These are phyloP conservation scores for Hypoxylon trugodes DNA, from an alignment of 495 filamentous ascomycete species.

Conservation along the genomic window DNA sequence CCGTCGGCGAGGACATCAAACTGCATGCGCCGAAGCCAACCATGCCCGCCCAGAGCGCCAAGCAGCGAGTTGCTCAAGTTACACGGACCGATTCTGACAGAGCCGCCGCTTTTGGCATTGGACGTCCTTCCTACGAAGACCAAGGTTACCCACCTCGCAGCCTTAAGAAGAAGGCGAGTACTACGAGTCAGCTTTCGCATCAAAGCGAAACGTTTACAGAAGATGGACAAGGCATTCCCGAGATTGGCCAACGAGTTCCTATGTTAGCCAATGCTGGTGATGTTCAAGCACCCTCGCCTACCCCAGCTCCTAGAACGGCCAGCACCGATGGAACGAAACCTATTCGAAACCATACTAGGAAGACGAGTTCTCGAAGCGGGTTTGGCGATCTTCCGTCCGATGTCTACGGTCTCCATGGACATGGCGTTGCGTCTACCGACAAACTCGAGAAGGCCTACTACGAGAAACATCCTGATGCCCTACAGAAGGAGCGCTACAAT, in stretches of 20 bases:
- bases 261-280: slow-evolving; percentile 95
- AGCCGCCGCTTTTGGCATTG: slow-evolving; percentile 83
- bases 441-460: slow-evolving; percentile 89
- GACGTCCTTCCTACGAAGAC: slow-evolving; percentile 64
- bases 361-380: slow-evolving; percentile 54
- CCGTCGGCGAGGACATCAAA: slow-evolving; percentile 80
- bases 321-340: slow-evolving; percentile 65
- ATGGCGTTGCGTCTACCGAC: slow-evolving; percentile 73
- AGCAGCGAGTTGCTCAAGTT: slow-evolving; percentile 78
- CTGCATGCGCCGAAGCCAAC: slow-evolving; percentile 92
- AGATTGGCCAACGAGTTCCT: slow-evolving; percentile 88
- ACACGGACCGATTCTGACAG: slow-evolving; percentile 88
- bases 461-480: slow-evolving; percentile 84
- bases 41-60: slow-evolving; percentile 77
- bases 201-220: slow-evolving; percentile 58
- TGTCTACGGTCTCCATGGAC: slow-evolving; percentile 87
- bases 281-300: slow-evolving; percentile 93
- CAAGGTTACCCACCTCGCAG: slow-evolving; percentile 45
- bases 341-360: slow-evolving; percentile 71
- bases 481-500: slow-evolving; percentile 69
- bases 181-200: slow-evolving; percentile 61
- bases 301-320: slow-evolving; percentile 66
- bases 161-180: slow-evolving; percentile 71
- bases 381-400: slow-evolving; percentile 66
- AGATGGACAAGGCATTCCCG: slow-evolving; percentile 86